Evolutionary conservation across 441 rosid species (phyloP).

Genomic region (Corymbia calophylla): DNA sequence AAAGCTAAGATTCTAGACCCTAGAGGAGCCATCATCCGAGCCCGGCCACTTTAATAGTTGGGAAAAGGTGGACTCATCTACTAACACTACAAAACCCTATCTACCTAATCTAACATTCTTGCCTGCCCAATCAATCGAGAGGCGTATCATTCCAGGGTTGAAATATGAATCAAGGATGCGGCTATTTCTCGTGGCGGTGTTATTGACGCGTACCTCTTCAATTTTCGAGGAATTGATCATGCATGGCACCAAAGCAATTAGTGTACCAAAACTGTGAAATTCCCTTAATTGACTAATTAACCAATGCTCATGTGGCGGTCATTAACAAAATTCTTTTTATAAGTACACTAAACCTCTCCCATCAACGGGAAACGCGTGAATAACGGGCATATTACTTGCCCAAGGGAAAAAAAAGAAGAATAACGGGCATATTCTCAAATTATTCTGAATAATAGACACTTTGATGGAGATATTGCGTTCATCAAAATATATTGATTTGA

Average conservation of each 20-base stretch:
- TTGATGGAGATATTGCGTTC: neutral
- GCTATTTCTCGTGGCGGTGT: neutral
- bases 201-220: neutral
- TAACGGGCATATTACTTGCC: neutral
- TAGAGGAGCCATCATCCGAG: neutral
- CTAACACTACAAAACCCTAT: neutral
- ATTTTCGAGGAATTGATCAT: neutral
- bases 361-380: neutral
- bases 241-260: accelerated
- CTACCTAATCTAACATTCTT: neutral
- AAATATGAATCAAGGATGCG: neutral
- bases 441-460: neutral
- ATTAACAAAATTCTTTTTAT: neutral
- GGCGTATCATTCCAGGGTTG: neutral
- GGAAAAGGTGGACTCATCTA: neutral
- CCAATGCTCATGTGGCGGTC: neutral
- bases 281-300: no score
- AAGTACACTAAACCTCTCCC: neutral
- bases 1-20: neutral
- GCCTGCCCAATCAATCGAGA: neutral
- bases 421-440: neutral
- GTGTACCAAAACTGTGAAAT: neutral
- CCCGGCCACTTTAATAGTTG: neutral
- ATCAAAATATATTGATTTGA: neutral
- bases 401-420: no score